Evolutionary conservation across 139 green algal species (phyloP).

Genomic region (Chloropicon primus): DNA sequence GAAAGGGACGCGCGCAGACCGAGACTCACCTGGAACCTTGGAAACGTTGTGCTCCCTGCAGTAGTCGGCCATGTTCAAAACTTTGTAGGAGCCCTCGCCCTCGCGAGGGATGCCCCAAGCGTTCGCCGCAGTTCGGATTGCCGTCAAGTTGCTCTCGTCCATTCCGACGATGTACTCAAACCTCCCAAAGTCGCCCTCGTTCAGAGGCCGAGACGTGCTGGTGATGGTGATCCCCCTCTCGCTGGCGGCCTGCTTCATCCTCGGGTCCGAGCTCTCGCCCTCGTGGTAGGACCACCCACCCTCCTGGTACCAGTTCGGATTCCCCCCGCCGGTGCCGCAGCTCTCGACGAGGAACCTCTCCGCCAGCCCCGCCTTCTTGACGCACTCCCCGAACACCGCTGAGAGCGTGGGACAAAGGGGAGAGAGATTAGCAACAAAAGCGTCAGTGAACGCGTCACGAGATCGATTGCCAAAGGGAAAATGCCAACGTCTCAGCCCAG

Average conservation of each 20-base stretch:
- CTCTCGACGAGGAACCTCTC: slow-evolving; percentile 74
- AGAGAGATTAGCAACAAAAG: too few relatives aligned
- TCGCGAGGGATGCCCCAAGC: slow-evolving; percentile 12
- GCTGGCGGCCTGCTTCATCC: slow-evolving; percentile 60
- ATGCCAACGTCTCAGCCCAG: too few relatives aligned
- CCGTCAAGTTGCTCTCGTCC: slow-evolving; percentile 61
- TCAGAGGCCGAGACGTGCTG: slow-evolving; percentile 65
- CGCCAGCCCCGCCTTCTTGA: slow-evolving; percentile 49
- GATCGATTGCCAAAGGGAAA: too few relatives aligned
- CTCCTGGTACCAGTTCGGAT: slow-evolving; percentile 36
- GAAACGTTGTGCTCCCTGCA: slow-evolving; percentile 4
- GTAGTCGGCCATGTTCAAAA: slow-evolving; percentile 26
- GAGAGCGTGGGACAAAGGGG: too few relatives aligned
- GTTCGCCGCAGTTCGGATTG: slow-evolving; percentile 23
- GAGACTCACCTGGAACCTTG: too few relatives aligned
- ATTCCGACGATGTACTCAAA: slow-evolving; percentile 87
- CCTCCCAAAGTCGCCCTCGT: slow-evolving; percentile 52
- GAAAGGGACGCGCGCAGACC: too few relatives aligned
- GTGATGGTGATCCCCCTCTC: slow-evolving; percentile 62
- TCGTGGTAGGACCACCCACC: slow-evolving; percentile 70
- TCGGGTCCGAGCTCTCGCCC: slow-evolving; percentile 58
- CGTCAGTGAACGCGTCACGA: too few relatives aligned
- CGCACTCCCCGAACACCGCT: slow-evolving; percentile 71
- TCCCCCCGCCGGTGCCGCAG: slow-evolving; percentile 77
- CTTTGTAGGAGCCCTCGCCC: slow-evolving; percentile 12